Evolutionary conservation across 73 alveolate genomes (phyloP).

Genomic region (Loxodes magnus): DNA sequence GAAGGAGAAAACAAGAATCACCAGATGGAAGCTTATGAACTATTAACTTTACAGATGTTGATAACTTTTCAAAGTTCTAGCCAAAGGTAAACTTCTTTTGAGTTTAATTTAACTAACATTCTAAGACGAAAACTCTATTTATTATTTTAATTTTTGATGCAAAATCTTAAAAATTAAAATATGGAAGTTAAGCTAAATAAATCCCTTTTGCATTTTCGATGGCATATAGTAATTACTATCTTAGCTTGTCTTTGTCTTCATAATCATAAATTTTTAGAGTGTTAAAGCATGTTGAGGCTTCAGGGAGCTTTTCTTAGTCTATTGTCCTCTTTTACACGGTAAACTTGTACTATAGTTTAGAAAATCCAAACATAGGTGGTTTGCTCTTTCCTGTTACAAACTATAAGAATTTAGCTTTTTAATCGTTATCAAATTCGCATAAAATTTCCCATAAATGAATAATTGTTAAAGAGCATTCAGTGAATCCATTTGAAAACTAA

Average conservation of each 20-base stretch:
- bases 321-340: constrained; percentile 46
- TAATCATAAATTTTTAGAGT: constrained; percentile 43
- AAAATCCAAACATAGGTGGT: constrained; percentile 87
- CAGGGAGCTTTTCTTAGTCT: constrained; percentile 41
- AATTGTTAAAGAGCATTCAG: constrained; percentile 38
- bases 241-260: constrained; percentile 22
- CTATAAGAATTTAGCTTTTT: constrained; percentile 59
- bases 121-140: too few relatives aligned
- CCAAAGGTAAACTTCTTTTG: too few relatives aligned
- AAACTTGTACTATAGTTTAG: constrained; percentile 54
- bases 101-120: too few relatives aligned
- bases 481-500: constrained; percentile 66
- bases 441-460: constrained; percentile 82
- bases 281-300: constrained; percentile 63
- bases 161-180: too few relatives aligned
- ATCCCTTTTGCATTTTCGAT: constrained; percentile 46
- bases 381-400: constrained; percentile 87
- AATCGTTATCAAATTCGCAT: constrained; percentile 65
- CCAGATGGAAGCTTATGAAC: too few relatives aligned
- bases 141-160: too few relatives aligned
- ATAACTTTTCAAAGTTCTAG: too few relatives aligned
- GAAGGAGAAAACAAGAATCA: too few relatives aligned
- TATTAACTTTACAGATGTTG: too few relatives aligned
- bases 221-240: constrained; percentile 40
- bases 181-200: too few relatives aligned